A percentile compares a stretch with the other conserved stretches of the same genome.
Conservation (phyloP, 331 rosid genomes). For the Saraca asoca region DNA sequence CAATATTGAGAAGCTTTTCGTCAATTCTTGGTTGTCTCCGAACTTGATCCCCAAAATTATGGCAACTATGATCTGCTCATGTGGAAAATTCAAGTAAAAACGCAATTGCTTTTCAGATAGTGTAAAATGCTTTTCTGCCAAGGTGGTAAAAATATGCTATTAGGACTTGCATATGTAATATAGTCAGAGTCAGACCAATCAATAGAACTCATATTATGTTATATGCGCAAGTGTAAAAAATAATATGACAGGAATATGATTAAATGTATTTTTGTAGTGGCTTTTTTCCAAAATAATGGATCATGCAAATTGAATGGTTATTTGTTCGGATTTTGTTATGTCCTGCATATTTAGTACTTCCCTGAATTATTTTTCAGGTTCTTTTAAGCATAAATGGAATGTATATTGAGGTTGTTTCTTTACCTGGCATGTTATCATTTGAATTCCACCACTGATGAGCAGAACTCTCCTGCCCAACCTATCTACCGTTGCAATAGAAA, state of each 20-base stretch:
- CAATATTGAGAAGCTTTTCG: constrained; percentile 49
- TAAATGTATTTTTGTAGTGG: too few species aligned
- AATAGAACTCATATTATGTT: too few species aligned
- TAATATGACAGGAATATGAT: neutral
- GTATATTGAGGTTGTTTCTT: neutral
- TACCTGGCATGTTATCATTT: constrained; percentile 65
- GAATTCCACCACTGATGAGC: constrained; percentile 60
- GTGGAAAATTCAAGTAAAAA: neutral
- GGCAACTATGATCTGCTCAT: constrained; percentile 57
- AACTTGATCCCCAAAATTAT: constrained; percentile 57
- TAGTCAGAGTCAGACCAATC: too few species aligned
- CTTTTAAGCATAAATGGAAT: neutral
- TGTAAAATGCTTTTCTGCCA: neutral
- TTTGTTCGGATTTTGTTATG: neutral
- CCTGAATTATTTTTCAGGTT: neutral
- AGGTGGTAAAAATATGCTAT: too few species aligned
- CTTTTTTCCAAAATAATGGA: neutral
- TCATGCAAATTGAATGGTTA: neutral
- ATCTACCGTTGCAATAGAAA: constrained; percentile 65
- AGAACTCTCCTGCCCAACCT: constrained; percentile 53
- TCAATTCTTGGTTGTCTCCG: constrained; percentile 47
- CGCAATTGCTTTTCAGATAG: neutral
- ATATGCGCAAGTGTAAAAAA: too few species aligned
- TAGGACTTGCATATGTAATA: too few species aligned
- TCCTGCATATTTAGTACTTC: neutral